A percentile compares a stretch with the other conserved stretches of the same genome.
Evolutionary conservation across 1,139 yeast species (phyloP).

Genomic region (Blastobotrys proliferans): DNA sequence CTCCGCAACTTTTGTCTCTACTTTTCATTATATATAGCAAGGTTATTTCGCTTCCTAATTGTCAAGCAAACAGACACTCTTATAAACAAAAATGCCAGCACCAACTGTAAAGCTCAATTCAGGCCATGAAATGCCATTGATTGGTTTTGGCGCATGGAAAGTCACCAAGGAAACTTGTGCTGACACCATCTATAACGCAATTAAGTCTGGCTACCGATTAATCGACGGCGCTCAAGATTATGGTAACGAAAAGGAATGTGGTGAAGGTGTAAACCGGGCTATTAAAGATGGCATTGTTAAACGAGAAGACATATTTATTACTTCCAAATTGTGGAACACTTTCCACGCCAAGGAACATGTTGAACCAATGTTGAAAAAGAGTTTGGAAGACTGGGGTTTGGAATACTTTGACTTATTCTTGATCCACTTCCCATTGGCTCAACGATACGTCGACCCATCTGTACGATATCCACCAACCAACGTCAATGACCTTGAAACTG

Average conservation of each 20-base stretch:
- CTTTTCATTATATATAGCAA: background rate
- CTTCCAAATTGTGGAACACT: conserved; percentile 46
- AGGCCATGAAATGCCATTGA: conserved; percentile 44
- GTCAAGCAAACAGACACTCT: background rate
- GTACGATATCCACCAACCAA: conserved; percentile 68
- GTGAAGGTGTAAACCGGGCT: conserved; percentile 40
- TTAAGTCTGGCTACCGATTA: conserved; percentile 43
- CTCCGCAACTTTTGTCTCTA: background rate
- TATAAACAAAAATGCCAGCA: conserved; percentile 2
- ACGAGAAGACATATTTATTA: conserved; percentile 40
- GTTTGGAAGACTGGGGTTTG: conserved; percentile 51
- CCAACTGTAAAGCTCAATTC: conserved; percentile 27
- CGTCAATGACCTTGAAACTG: conserved; percentile 57
- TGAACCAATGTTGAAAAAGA: conserved; percentile 41
- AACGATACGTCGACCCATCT: conserved; percentile 46
- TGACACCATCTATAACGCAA: conserved; percentile 43
- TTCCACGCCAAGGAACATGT: conserved; percentile 46
- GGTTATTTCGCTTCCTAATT: background rate
- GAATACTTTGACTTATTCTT: conserved; percentile 60
- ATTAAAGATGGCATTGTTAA: conserved; percentile 38
- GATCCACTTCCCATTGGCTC: conserved; percentile 63
- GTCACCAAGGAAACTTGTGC: conserved; percentile 39
- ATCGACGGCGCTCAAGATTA: conserved; percentile 43
- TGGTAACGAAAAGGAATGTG: conserved; percentile 41
- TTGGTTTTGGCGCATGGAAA: conserved; percentile 52